These are phyloP conservation scores for Trametes polyzona DNA, from an alignment of 1,284 basidiomycete genomes.

Conservation along the genomic window DNA sequence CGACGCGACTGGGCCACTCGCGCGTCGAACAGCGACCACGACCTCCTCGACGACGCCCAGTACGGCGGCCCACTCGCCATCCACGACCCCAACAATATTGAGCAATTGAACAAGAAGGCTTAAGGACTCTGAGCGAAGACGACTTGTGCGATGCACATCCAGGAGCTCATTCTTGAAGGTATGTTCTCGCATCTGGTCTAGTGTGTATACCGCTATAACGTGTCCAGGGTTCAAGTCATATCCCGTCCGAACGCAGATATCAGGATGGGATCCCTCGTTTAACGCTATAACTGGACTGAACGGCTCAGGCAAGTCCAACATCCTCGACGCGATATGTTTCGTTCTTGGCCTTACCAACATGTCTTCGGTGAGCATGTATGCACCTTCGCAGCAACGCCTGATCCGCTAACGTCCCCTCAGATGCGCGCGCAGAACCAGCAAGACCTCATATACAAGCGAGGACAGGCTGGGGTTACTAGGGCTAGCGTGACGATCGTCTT, in stretches of 20 bases:
- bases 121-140: background rate
- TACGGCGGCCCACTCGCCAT: background rate
- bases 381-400: background rate
- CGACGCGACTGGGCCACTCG: slow-evolving; percentile 31
- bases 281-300: slow-evolving; percentile 98
- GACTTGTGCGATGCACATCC: slow-evolving; percentile 65
- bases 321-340: slow-evolving; percentile 97
- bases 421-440: slow-evolving; percentile 96
- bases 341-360: slow-evolving; percentile 97
- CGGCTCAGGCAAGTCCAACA: slow-evolving; percentile 95
- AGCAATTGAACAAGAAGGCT: too few relatives aligned
- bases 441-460: slow-evolving; percentile 97
- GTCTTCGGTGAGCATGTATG: slow-evolving; percentile 61
- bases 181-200: background rate
- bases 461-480: slow-evolving; percentile 96
- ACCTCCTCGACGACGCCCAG: background rate
- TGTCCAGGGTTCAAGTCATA: slow-evolving; percentile 92
- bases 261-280: slow-evolving; percentile 95
- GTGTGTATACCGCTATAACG: background rate
- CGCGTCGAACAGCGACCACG: slow-evolving; percentile 17
- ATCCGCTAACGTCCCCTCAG: slow-evolving; percentile 42
- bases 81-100: background rate
- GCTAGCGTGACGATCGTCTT: slow-evolving; percentile 99
- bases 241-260: slow-evolving; percentile 92
- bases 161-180: slow-evolving; percentile 83